Evolutionary conservation across 371 early-diverging fungal genomes (phyloP), one percentile per base, ranked within the genome.

Genomic region (Saksenaea vasiformis): DNA sequence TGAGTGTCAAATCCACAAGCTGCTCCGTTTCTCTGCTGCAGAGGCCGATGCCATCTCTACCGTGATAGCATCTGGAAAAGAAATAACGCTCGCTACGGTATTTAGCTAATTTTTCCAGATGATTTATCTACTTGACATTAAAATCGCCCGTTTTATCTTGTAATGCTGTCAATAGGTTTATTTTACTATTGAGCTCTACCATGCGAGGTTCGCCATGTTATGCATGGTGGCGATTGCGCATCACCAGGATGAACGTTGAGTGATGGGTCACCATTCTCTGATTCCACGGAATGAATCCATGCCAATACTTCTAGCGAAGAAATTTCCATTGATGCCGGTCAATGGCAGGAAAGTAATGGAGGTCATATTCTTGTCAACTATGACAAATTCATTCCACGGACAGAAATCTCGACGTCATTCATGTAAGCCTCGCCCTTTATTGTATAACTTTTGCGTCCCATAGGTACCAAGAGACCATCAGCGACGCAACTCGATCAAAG

Each of bases 231-330:
- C 22, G 51, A 19, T 4, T 47, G 51, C 8, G 17, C 51, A 47
- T 47, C 22, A 2, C 51, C 19, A 8, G 51, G 10, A 47, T 47
- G 51, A 17, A 47, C 22, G 51, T 17, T 47, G 51, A 47, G 17
- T 5, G 51, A 47, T 10, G 22, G 9, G 22, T 44, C 51, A 19
- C 19, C 3, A 47, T 19, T 22, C n/a, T 22, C 11, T 22, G 17
- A 19, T 47, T 7, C 51, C 3, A 22, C 22, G 7, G 51, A 47
- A 47, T 63, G 64, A 56, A 56, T 39, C 64, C 64, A 63, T 13
- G 57, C 39, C 22, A 63, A 47, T 17, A 63, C 64, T 17, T 51
- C 43, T 5, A 63, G 10, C 11, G 64, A 57, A 8, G 64, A 57
- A 13, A 63, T 28, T 28, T 62, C 38, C 62, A 61, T 66, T 10